phyloP scores from a whole-genome alignment of 202 grass and related monocot species.

The Hordeum pubiflorum region DNA sequence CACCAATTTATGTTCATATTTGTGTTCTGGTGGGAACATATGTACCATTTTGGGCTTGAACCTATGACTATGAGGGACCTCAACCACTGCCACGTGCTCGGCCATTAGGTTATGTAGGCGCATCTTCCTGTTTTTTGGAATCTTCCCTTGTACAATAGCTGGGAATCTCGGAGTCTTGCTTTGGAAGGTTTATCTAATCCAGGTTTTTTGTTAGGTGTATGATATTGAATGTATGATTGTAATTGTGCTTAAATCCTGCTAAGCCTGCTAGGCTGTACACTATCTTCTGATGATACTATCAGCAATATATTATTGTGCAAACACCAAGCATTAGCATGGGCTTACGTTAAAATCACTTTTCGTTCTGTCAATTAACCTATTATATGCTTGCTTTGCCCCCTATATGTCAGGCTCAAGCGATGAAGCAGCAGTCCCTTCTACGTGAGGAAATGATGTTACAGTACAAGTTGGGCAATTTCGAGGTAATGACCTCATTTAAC shows the following conservation, averaged over 20 bases:
- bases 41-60: not conserved
- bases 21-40: not conserved
- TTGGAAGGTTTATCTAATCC: not conserved
- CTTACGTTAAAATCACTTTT: not conserved
- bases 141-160: not conserved
- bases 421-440: constrained; percentile 87
- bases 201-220: not conserved
- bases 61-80: not conserved
- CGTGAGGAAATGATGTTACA: constrained; percentile 99
- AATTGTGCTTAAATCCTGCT: not conserved
- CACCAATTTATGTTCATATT: not conserved
- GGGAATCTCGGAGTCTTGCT: not conserved
- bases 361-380: not conserved
- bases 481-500: constrained; percentile 42
- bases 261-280: not conserved
- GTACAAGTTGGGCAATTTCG: constrained; percentile 80
- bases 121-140: not conserved
- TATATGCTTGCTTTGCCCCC: not conserved
- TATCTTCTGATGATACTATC: not conserved
- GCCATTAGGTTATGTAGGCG: not conserved
- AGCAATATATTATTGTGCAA: not conserved
- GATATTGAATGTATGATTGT: not conserved
- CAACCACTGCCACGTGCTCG: not conserved
- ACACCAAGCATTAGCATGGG: not conserved
- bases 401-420: constrained; percentile 81